Evolutionary conservation across 768 basidiomycete genomes (phyloP).

Genomic region (Kwoniella sp.): DNA sequence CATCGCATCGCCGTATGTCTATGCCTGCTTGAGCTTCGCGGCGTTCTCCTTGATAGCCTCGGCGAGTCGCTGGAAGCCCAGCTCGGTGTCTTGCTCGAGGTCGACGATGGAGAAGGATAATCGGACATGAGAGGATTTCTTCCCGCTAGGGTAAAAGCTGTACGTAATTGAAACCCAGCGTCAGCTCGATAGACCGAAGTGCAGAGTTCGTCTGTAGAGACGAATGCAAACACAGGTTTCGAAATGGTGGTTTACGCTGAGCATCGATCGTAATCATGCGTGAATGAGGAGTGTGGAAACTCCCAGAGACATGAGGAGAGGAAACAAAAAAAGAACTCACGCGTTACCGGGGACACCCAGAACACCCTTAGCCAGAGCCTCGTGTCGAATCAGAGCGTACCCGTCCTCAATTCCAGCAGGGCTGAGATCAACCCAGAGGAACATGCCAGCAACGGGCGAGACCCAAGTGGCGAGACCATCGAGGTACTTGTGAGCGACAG

Average conservation of each 20-base stretch:
- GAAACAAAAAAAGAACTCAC: conserved; percentile 27
- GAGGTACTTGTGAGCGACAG: conserved; percentile 74
- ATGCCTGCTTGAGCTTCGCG: neutral
- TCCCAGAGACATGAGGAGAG: too few relatives aligned
- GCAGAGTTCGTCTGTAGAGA: too few relatives aligned
- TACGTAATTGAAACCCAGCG: too few relatives aligned
- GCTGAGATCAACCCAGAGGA: conserved; percentile 66
- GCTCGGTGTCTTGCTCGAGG: conserved; percentile 65
- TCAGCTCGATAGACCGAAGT: too few relatives aligned
- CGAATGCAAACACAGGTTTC: too few relatives aligned
- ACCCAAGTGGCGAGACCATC: conserved; percentile 65
- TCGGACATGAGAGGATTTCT: conserved; percentile 72
- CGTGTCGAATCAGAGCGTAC: conserved; percentile 68
- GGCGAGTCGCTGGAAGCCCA: conserved; percentile 68
- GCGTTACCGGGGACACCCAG: conserved; percentile 77
- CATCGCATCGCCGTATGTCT: too few relatives aligned
- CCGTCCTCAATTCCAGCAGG: conserved; percentile 66
- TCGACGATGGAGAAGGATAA: conserved; percentile 70
- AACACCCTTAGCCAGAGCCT: conserved; percentile 77
- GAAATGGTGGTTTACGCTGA: too few relatives aligned
- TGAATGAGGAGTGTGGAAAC: too few relatives aligned
- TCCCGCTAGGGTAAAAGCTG: conserved; percentile 73
- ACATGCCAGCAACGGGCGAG: conserved; percentile 63
- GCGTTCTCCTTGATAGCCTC: conserved; percentile 56
- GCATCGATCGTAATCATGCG: too few relatives aligned